Evolutionary conservation across 2,329 filamentous ascomycete genomes (phyloP), one percentile per base, ranked within the genome.

Genomic region (Cercospora zeae-maydis): DNA sequence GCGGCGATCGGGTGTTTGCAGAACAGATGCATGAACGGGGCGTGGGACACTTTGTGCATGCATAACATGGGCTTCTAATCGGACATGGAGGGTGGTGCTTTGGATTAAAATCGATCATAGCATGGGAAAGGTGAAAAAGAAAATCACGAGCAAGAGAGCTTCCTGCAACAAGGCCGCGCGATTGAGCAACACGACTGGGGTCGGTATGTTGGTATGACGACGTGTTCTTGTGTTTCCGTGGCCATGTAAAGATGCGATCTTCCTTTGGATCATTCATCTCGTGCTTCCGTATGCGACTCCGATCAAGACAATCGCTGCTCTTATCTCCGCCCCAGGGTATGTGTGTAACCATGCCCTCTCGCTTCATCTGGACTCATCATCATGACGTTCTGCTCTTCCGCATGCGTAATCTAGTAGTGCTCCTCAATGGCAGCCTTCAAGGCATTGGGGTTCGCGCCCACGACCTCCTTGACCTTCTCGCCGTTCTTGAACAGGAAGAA

Each of bases 401-500:
- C 27, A n/a, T 33, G 9, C 27, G 33, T 10, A 11, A 16, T 64
- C 54, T 64, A 65, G 36, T 59, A 54, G 49, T 59, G 36, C 14
- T 58, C 49, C 61, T 80, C 74, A 72, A 83, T 82, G 45, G 80
- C 81, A 34, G 77, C 77, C 78, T 85, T 77, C 63, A 96, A 79
- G n/a, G 83, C 86, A 54, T 78, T 76, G n/a, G 88, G 88, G 80
- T 92, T 92, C 72, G 92, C 92, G 66, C 93, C 93, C 30, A 95
- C 86, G 63, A 96, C 79, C 79, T 91, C 88, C 47, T 79, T 82
- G 36, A 87, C 78, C 82, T 90, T 89, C 77, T 91, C 77, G 68
- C 90, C 92, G 70, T 88, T 78, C 84, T 92, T 90, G 86, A 92
- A 96, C 74, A 96, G 77, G 61, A 90, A 74, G 81, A 98, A 96